Percentiles rank a stretch among this genome's conserved stretches.
Evolutionary conservation across 148 eudicot genomes (phyloP).

Genomic region (Euryodendron excelsum): DNA sequence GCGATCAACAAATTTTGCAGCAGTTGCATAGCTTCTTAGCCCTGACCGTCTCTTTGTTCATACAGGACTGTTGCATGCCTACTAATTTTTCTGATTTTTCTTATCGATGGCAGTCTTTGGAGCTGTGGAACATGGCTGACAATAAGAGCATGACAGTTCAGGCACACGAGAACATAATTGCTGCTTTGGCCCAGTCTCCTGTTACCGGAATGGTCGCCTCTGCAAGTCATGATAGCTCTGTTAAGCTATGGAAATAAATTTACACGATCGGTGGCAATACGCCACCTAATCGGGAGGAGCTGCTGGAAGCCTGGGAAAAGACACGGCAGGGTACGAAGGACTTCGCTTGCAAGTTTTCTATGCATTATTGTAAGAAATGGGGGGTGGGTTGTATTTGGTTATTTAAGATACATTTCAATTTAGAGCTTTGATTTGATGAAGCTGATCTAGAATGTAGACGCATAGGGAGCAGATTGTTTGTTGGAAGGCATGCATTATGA

Average conservation of each 20-base stretch:
- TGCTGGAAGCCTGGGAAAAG: not conserved
- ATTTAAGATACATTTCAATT: not conserved
- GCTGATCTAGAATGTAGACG: slow-evolving; percentile 1
- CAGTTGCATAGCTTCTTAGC: too few species aligned
- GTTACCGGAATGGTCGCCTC: slow-evolving; percentile 92
- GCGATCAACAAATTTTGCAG: not conserved
- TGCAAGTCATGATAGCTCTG: slow-evolving; percentile 84
- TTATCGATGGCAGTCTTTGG: slow-evolving; percentile 61
- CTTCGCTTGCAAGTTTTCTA: not conserved
- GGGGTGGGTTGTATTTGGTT: not conserved
- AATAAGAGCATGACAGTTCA: slow-evolving; percentile 92
- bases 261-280: not conserved
- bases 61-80: not conserved
- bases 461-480: not conserved
- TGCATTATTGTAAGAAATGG: not conserved
- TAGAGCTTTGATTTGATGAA: not conserved
- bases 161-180: slow-evolving; percentile 82
- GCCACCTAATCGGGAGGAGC: not conserved
- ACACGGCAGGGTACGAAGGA: not conserved
- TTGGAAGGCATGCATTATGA: too few species aligned
- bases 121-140: slow-evolving; percentile 95
- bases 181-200: slow-evolving; percentile 77
- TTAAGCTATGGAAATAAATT: slow-evolving; percentile 80
- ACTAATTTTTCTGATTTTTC: not conserved
- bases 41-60: not conserved